Conservation (phyloP, 2,329 filamentous ascomycete species). For the Microdochium bolleyi region DNA sequence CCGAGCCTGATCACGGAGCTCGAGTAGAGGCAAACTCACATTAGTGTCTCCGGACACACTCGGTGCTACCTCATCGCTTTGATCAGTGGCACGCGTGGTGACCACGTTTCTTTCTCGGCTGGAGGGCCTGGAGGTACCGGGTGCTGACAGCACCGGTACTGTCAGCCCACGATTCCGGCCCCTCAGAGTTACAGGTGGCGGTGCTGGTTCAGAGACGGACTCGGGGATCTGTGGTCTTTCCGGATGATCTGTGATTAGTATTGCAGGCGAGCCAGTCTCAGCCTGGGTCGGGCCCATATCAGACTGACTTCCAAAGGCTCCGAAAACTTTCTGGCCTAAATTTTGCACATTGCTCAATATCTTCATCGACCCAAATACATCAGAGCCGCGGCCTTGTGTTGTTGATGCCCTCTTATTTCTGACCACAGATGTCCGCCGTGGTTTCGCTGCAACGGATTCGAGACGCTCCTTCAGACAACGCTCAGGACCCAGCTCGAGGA, state of each 20-base stretch:
- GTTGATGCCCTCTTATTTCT: constrained; percentile 1
- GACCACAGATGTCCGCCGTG: constrained; percentile 4
- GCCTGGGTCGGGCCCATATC: constrained; percentile 5
- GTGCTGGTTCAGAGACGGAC: constrained; percentile 9
- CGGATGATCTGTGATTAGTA: constrained; percentile 24
- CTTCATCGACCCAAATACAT: constrained; percentile 9
- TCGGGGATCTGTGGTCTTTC: constrained; percentile 17
- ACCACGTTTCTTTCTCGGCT: too few relatives aligned
- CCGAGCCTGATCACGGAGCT: neutral
- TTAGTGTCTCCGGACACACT: too few relatives aligned
- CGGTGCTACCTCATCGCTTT: too few relatives aligned
- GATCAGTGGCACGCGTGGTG: too few relatives aligned
- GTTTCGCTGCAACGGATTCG: constrained; percentile 19
- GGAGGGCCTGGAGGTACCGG: too few relatives aligned
- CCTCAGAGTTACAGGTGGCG: too few relatives aligned
- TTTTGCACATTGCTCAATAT: constrained; percentile 18
- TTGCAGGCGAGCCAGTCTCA: constrained; percentile 20
- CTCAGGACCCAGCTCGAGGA: constrained; percentile 46
- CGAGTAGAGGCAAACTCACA: too few relatives aligned
- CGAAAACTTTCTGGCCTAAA: constrained; percentile 15
- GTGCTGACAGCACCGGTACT: too few relatives aligned
- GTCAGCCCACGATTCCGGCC: too few relatives aligned
- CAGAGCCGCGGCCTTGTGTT: constrained; percentile 1
- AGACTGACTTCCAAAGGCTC: constrained; percentile 7
- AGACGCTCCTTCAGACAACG: constrained; percentile 45